phyloP scores from a whole-genome alignment of 2,329 filamentous ascomycete species.

The Nothopassalora personata region DNA sequence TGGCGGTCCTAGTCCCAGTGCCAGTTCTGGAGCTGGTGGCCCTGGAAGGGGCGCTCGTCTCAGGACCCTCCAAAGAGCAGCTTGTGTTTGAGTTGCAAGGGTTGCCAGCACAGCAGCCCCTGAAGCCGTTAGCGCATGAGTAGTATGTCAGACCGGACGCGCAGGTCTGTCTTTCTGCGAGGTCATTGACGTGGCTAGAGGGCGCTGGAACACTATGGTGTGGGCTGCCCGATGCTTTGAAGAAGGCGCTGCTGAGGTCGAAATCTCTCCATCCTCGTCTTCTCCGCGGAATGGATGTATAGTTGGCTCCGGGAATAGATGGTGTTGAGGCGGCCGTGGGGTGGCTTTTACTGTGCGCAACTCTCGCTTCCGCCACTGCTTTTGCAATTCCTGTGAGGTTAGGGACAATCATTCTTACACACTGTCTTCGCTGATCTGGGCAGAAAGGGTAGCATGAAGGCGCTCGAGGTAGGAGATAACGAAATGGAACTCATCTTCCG shows the following conservation, averaged over 20 bases:
- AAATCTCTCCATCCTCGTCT: slow-evolving; percentile 4
- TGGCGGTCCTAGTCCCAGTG: slow-evolving; percentile 16
- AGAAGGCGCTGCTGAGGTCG: slow-evolving; percentile 1
- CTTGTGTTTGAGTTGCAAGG: slow-evolving; percentile 18
- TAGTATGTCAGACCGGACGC: slow-evolving; percentile 19
- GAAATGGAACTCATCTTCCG: neutral
- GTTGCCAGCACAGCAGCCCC: slow-evolving; percentile 25
- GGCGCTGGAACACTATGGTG: neutral
- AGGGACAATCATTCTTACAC: neutral
- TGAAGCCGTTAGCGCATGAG: slow-evolving; percentile 24
- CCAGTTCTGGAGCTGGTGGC: slow-evolving; percentile 1
- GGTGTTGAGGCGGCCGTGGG: neutral
- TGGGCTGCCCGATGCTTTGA: slow-evolving; percentile 3
- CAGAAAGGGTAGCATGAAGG: neutral
- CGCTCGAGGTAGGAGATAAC: neutral
- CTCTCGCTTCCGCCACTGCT: neutral
- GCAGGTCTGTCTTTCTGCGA: slow-evolving; percentile 18
- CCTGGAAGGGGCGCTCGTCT: neutral
- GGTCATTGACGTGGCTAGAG: neutral
- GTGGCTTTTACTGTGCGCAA: neutral
- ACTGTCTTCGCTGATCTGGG: neutral
- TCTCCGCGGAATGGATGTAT: slow-evolving; percentile 5
- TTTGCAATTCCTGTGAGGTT: neutral
- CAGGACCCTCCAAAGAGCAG: neutral
- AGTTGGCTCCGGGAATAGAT: neutral